Conservation (phyloP, 2,329 filamentous ascomycete species). For the Lasiodiplodia hormozganensis region DNA sequence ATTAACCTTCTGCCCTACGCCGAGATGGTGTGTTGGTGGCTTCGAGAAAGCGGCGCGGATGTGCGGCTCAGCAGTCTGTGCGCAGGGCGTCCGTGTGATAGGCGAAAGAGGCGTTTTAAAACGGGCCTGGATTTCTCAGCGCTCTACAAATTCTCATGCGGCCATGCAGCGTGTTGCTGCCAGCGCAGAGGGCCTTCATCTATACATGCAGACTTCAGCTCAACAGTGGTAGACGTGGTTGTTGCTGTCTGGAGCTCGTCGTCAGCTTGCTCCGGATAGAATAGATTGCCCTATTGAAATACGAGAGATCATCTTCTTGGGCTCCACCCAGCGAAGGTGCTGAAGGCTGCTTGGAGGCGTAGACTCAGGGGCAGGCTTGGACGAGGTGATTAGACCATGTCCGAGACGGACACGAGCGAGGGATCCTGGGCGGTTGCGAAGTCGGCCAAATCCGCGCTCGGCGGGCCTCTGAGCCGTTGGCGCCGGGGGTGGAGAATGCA, state of each 20-base stretch:
- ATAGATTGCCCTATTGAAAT: not conserved
- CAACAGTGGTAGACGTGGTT: not conserved
- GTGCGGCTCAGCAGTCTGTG: conserved; percentile 5
- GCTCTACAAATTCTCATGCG: not conserved
- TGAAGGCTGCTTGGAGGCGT: not conserved
- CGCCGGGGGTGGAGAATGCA: not conserved
- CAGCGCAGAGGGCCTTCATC: not conserved
- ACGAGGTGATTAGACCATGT: no score
- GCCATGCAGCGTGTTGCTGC: not conserved
- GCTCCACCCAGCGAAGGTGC: conserved; percentile 7
- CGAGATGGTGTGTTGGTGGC: not conserved
- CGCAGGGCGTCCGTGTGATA: not conserved
- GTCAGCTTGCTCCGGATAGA: not conserved
- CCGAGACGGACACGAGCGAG: conserved; percentile 5
- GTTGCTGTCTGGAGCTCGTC: not conserved
- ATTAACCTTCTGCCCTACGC: not conserved
- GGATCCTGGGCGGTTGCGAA: not conserved
- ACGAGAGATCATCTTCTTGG: not conserved
- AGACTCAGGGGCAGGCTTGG: conserved; percentile 9
- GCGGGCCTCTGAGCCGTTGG: not conserved
- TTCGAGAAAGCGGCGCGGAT: not conserved
- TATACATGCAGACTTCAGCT: not conserved
- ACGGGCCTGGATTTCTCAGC: not conserved
- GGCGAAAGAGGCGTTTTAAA: not conserved
- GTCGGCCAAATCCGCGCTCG: not conserved